Percentiles rank a stretch among this genome's conserved stretches.
phyloP scores from a whole-genome alignment of 1,284 basidiomycete species.

The Mycena citricolor region DNA sequence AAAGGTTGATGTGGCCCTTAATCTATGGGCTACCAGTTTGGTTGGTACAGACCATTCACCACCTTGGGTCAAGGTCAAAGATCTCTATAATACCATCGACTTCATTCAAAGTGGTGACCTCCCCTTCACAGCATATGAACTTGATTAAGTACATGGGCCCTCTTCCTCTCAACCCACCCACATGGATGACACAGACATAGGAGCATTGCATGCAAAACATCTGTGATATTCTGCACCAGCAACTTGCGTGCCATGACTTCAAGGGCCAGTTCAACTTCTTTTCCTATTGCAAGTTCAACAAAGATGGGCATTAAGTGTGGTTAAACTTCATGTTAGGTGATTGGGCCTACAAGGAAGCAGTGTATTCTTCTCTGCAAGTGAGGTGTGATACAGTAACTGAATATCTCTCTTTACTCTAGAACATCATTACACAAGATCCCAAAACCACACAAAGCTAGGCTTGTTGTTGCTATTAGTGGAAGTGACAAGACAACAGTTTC shows the following conservation, averaged over 20 bases:
- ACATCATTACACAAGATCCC: not conserved
- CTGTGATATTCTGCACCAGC: constrained; percentile 19
- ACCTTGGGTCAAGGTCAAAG: constrained; percentile 19
- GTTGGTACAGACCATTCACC: no score
- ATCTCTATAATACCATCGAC: constrained; percentile 27
- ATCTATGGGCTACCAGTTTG: no score
- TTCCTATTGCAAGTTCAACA: constrained; percentile 26
- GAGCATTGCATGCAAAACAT: constrained; percentile 24
- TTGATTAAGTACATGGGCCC: constrained; percentile 21
- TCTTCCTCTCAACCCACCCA: constrained; percentile 9
- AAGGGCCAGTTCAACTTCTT: constrained; percentile 20
- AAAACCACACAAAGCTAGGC: not conserved
- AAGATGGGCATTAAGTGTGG: constrained; percentile 21
- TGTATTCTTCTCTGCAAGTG: not conserved
- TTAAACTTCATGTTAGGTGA: constrained; percentile 31
- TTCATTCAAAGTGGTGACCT: constrained; percentile 19
- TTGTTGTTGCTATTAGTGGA: not conserved
- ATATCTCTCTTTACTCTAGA: not conserved
- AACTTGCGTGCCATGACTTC: constrained; percentile 25
- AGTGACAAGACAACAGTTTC: constrained; percentile 1
- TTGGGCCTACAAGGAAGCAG: constrained; percentile 26
- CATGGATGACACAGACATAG: constrained; percentile 28
- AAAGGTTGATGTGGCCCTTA: no score
- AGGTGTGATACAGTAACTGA: no score
- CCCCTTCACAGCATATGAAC: constrained; percentile 21